These are phyloP conservation scores for Aschersonia sp. DNA, from an alignment of 2,329 filamentous ascomycete genomes.

Conservation along the genomic window DNA sequence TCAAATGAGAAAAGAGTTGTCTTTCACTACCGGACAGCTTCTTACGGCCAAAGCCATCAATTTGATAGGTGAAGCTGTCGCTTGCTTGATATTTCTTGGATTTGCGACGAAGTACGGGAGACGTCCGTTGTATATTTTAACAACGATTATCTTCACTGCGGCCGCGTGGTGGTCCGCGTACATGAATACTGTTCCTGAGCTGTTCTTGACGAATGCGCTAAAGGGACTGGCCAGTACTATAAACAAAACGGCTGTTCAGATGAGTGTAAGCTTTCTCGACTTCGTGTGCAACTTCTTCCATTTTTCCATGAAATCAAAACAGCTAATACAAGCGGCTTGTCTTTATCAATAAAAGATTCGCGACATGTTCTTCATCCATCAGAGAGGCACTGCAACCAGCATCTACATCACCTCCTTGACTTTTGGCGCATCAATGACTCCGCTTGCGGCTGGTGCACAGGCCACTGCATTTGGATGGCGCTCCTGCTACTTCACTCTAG, in stretches of 20 bases:
- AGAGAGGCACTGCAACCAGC: conserved; percentile 15
- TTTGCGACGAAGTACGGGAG: conserved; percentile 20
- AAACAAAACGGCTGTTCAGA: conserved; percentile 23
- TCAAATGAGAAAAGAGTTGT: conserved; percentile 10
- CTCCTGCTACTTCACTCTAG: conserved; percentile 11
- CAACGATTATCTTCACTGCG: conserved; percentile 9
- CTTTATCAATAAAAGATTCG: no score
- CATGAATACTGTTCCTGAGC: conserved; percentile 9
- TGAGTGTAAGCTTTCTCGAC: conserved; percentile 15
- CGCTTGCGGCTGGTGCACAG: conserved; percentile 14
- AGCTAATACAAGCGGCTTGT: no score
- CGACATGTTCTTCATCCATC: conserved; percentile 19
- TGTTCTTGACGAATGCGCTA: conserved; percentile 12
- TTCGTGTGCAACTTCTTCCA: no score
- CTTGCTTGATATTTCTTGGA: conserved; percentile 19
- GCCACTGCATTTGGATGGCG: conserved; percentile 11
- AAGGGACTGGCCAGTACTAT: conserved; percentile 21
- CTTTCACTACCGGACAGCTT: conserved; percentile 11
- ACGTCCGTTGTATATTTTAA: conserved; percentile 15
- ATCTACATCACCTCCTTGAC: conserved; percentile 17
- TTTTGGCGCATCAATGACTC: conserved; percentile 14
- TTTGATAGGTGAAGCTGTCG: conserved; percentile 15
- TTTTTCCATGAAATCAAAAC: no score
- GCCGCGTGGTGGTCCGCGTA: conserved; percentile 9
- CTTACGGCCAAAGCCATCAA: conserved; percentile 14